Percentiles rank a stretch among this genome's conserved stretches.
Evolutionary conservation across 73 alveolate genomes (phyloP).

Genomic region (Effrenium voratum): DNA sequence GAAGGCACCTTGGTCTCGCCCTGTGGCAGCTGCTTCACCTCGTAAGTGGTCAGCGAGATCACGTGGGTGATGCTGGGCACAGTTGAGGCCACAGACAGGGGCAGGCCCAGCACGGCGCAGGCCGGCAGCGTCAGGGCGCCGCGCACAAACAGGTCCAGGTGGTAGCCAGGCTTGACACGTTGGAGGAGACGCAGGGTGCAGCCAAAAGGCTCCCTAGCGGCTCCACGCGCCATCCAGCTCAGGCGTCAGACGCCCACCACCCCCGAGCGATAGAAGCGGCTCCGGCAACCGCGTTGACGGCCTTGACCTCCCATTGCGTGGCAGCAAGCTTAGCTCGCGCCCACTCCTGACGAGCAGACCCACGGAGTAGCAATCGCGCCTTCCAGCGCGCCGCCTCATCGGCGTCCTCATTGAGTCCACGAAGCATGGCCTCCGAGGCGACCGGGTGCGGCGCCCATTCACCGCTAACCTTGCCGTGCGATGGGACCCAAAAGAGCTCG

Average conservation of each 20-base stretch:
- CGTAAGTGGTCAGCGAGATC: constrained; percentile 1
- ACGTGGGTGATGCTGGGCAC: not conserved
- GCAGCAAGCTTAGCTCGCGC: not conserved
- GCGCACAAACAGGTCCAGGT: not conserved
- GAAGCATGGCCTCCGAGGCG: not conserved
- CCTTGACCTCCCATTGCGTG: not conserved
- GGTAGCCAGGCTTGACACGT: not conserved
- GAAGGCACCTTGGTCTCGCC: not conserved
- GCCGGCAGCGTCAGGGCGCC: not conserved
- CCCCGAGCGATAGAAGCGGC: not conserved
- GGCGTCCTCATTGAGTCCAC: not conserved
- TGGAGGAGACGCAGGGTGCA: not conserved
- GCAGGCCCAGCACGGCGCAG: not conserved
- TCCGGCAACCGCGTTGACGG: not conserved
- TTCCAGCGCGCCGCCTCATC: not conserved
- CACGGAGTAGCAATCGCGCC: not conserved
- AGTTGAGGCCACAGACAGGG: constrained; percentile 1
- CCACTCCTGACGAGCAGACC: not conserved
- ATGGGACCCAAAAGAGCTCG: not conserved
- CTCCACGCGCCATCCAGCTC: not conserved
- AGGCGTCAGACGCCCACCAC: not conserved
- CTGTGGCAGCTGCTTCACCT: not conserved
- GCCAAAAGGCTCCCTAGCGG: not conserved
- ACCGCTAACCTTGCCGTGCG: not conserved
- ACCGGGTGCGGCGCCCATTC: not conserved